Base-by-base conservation (phyloP, 768 basidiomycete genomes). In the Amanita pallidorosea region DNA sequence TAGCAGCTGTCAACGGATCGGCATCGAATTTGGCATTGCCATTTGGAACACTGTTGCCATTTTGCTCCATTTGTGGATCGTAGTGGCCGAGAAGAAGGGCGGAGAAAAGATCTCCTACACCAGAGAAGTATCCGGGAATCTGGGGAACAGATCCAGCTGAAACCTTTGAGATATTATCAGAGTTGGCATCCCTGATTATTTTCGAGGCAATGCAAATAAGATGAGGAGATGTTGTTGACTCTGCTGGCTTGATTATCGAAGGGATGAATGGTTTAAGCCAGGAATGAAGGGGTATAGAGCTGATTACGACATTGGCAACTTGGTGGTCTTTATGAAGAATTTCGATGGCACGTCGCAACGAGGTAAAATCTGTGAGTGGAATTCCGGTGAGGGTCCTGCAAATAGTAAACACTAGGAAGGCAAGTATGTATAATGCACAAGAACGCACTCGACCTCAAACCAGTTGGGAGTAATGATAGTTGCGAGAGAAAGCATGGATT, bases 41-140 rank as follows among this genome's bases (percentile, higher is more conserved):
- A 25, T 37, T 27, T 17, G 9, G 8, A 27, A 6, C 2, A 25
- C 15, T 36, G 23, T 38, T 48, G 7, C n/a, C 6, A 17, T 18
- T 31, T 1, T 12, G 18, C 29, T 46, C 9, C 18, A 60, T 48
- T 18, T 57, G 48, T 42, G 70, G 63, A 40, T 72, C 61, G 64
- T 81, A 97, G 60, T 93, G 86, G 0, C 81, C 93, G 4, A 95
- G 72, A 22, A 93, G 79, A 49, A 97, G 79, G 1, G 95, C 88
- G 5, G 92, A 92, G 70, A 98, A 97, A 51, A 97, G 80, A 64
- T 99, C 95, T n/a, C 95, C 95, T 9, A 96, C 94, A 20, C 95
- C 95, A 17, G 90, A 88, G 64, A 93, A 98, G 69, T 97, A 96
- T 13, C 93, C 94, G 5, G 84, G 78, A 40, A 97, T 74, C 27